phyloP scores from a whole-genome alignment of 805 yeast genomes.

The Blastobotrys peoriensis region DNA sequence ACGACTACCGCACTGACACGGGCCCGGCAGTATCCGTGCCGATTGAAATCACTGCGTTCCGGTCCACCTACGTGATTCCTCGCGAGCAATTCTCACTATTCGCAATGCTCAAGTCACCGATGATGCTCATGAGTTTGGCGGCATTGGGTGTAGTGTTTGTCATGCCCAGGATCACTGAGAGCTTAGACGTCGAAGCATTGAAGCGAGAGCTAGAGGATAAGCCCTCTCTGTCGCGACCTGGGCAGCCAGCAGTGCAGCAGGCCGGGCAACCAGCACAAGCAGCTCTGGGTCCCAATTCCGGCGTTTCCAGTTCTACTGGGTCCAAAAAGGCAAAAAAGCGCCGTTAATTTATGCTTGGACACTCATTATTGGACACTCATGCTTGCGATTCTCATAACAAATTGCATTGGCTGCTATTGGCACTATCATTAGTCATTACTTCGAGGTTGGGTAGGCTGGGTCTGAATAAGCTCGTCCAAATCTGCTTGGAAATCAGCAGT shows the following conservation, averaged over 20 bases:
- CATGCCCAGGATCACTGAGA: constrained; percentile 27
- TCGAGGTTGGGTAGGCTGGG: too few relatives aligned
- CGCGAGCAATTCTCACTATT: constrained; percentile 28
- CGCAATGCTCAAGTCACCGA: constrained; percentile 30
- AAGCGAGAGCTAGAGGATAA: constrained; percentile 27
- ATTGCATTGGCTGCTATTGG: too few relatives aligned
- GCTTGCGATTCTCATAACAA: too few relatives aligned
- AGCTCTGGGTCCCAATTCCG: too few relatives aligned
- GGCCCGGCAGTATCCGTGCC: constrained; percentile 31
- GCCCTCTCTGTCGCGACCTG: constrained; percentile 14
- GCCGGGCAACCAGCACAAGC: too few relatives aligned
- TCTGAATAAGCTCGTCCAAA: constrained; percentile 12
- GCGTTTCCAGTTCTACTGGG: too few relatives aligned
- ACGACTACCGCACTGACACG: constrained; percentile 19
- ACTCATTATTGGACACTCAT: too few relatives aligned
- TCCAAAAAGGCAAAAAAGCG: too few relatives aligned
- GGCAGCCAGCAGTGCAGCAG: too few relatives aligned
- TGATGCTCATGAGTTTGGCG: constrained; percentile 30
- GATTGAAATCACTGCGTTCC: constrained; percentile 23
- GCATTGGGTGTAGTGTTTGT: constrained; percentile 29
- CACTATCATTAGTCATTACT: too few relatives aligned
- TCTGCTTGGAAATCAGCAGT: constrained; percentile 10
- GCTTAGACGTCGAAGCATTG: constrained; percentile 32
- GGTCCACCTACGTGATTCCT: constrained; percentile 21
- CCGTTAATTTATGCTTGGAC: too few relatives aligned